phyloP scores from a whole-genome alignment of 2,329 filamentous ascomycete genomes.

The Aureobasidium musti region DNA sequence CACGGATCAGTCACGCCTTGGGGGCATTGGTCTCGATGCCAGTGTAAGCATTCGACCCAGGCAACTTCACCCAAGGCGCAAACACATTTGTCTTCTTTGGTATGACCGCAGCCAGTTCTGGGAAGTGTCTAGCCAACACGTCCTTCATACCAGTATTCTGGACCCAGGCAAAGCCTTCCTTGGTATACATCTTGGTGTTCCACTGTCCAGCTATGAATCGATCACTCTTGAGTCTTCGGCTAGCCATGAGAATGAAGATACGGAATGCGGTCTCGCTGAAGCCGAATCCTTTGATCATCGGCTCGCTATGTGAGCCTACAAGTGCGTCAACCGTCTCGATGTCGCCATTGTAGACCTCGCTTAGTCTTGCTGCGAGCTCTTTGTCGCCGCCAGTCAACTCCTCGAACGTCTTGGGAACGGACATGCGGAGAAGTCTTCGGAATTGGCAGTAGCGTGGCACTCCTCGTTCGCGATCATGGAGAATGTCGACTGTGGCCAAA shows the following conservation, averaged over 20 bases:
- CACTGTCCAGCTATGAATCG: slow-evolving; percentile 49
- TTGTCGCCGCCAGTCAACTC: slow-evolving; percentile 46
- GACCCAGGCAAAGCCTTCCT: slow-evolving; percentile 49
- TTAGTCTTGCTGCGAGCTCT: slow-evolving; percentile 43
- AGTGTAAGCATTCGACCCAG: slow-evolving; percentile 34
- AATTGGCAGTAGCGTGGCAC: slow-evolving; percentile 52
- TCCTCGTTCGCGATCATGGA: slow-evolving; percentile 52
- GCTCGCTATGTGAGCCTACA: slow-evolving; percentile 49
- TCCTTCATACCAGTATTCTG: slow-evolving; percentile 49
- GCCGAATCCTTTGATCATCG: slow-evolving; percentile 50
- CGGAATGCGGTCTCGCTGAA: slow-evolving; percentile 54
- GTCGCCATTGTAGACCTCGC: slow-evolving; percentile 46
- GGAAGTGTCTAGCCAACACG: slow-evolving; percentile 50
- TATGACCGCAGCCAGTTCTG: slow-evolving; percentile 43
- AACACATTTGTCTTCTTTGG: slow-evolving; percentile 42
- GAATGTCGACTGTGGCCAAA: slow-evolving; percentile 51
- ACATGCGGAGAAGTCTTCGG: slow-evolving; percentile 48
- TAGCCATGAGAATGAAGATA: slow-evolving; percentile 52
- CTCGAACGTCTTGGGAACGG: slow-evolving; percentile 44
- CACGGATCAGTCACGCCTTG: neutral
- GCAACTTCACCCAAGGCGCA: slow-evolving; percentile 41
- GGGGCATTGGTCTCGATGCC: slow-evolving; percentile 39
- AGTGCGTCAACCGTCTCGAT: slow-evolving; percentile 49
- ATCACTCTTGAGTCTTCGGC: slow-evolving; percentile 49
- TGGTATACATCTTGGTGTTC: slow-evolving; percentile 47